phyloP scores from a whole-genome alignment of 2,329 filamentous ascomycete species.

The Xylaria sp. region DNA sequence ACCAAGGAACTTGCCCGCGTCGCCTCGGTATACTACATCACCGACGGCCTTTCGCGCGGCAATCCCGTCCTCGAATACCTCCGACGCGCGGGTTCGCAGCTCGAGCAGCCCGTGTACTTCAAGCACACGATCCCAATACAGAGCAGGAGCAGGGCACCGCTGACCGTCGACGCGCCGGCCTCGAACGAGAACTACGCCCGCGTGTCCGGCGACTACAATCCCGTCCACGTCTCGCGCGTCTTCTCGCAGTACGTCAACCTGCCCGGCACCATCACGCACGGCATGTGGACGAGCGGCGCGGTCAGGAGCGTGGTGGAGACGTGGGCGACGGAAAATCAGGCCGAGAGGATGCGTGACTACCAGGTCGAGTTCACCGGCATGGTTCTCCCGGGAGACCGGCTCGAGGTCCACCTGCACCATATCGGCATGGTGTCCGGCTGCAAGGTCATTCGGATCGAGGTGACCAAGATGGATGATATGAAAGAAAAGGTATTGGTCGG shows the following conservation, averaged over 20 bases:
- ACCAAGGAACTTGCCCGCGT: slow-evolving; percentile 96
- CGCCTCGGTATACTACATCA: slow-evolving; percentile 82
- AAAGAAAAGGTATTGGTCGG: slow-evolving; percentile 37
- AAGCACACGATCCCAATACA: slow-evolving; percentile 21
- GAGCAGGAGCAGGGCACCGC: slow-evolving; percentile 12
- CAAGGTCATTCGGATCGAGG: slow-evolving; percentile 39
- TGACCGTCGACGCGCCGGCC: slow-evolving; percentile 21
- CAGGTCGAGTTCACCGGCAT: slow-evolving; percentile 39
- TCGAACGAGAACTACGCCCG: slow-evolving; percentile 34
- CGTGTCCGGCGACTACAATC: slow-evolving; percentile 44
- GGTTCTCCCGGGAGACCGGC: slow-evolving; percentile 39
- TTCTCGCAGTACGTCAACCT: slow-evolving; percentile 41
- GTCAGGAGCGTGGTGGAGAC: slow-evolving; percentile 34
- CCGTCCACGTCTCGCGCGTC: slow-evolving; percentile 42
- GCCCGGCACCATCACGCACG: slow-evolving; percentile 45
- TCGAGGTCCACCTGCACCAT: slow-evolving; percentile 37
- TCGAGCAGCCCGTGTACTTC: slow-evolving; percentile 22
- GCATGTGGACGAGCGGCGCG: slow-evolving; percentile 42
- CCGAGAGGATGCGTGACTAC: slow-evolving; percentile 32
- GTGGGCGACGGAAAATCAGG: slow-evolving; percentile 25
- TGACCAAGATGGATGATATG: slow-evolving; percentile 31
- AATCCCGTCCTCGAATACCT: slow-evolving; percentile 97
- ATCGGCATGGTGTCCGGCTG: slow-evolving; percentile 39
- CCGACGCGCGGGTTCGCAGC: slow-evolving; percentile 72
- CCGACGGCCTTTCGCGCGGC: slow-evolving; percentile 68